Conservation (phyloP, 768 basidiomycete species). For the Suillus weaverae region DNA sequence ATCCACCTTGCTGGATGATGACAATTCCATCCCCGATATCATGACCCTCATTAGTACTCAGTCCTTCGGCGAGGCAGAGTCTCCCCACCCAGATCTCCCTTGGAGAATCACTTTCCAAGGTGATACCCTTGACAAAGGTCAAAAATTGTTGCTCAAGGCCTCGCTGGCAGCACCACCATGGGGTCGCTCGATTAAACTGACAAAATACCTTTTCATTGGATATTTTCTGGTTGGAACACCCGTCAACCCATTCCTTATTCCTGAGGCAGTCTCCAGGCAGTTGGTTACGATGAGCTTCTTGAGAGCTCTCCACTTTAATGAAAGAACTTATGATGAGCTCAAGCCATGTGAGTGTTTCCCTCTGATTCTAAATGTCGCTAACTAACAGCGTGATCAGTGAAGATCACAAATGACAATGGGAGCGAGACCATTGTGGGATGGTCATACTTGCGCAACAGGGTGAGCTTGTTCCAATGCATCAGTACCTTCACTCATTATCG, state of each 20-base stretch:
- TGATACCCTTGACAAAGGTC: not conserved
- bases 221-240: not conserved
- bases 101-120: not conserved
- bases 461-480: not conserved
- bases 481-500: not conserved
- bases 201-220: not conserved
- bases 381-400: no score
- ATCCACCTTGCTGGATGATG: not conserved
- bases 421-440: no score
- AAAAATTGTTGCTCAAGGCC: not conserved
- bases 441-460: not conserved
- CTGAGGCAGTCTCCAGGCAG: not conserved
- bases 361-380: no score
- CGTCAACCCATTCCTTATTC: not conserved
- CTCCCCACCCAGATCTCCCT: not conserved
- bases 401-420: no score
- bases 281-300: not conserved
- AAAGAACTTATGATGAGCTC: not conserved
- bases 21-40: not conserved
- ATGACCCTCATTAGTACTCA: no score
- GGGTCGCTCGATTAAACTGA: not conserved
- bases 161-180: not conserved
- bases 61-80: no score
- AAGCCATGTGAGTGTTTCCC: not conserved
- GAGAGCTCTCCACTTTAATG: not conserved